Evolutionary conservation across 2,329 filamentous ascomycete genomes (phyloP).

Genomic region (Esteya vermicola): DNA sequence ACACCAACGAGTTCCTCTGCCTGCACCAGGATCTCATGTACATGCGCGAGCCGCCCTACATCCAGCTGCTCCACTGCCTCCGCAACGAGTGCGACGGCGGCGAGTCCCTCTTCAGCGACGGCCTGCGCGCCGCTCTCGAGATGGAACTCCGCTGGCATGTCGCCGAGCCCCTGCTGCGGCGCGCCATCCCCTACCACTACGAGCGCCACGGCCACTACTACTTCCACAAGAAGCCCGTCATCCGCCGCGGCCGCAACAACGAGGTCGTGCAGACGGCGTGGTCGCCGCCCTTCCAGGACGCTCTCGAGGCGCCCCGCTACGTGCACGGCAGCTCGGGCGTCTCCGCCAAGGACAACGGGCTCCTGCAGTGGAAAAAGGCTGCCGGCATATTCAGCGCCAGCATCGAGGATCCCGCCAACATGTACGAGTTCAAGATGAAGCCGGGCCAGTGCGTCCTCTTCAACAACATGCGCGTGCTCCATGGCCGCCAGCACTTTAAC

Average conservation of each 20-base stretch:
- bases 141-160: slow-evolving; percentile 20
- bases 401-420: slow-evolving; percentile 40
- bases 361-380: slow-evolving; percentile 18
- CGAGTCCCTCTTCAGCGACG: slow-evolving; percentile 75
- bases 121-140: slow-evolving; percentile 42
- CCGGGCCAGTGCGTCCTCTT: slow-evolving; percentile 90
- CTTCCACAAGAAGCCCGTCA: slow-evolving; percentile 38
- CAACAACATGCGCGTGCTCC: slow-evolving; percentile 72
- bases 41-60: slow-evolving; percentile 60
- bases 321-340: not conserved
- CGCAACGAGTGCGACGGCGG: slow-evolving; percentile 68
- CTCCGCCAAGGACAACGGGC: not conserved
- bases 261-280: slow-evolving; percentile 38
- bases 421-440: slow-evolving; percentile 59
- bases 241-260: slow-evolving; percentile 12
- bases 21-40: slow-evolving; percentile 94
- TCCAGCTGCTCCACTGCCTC: slow-evolving; percentile 83
- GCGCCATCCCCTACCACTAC: slow-evolving; percentile 52
- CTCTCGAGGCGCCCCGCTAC: slow-evolving; percentile 6
- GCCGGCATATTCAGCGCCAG: slow-evolving; percentile 40
- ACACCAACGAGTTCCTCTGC: slow-evolving; percentile 68
- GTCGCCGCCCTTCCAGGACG: slow-evolving; percentile 65
- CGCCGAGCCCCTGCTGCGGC: slow-evolving; percentile 43
- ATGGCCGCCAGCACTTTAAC: slow-evolving; percentile 69
- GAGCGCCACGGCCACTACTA: slow-evolving; percentile 52